Percentiles rank a stretch among this genome's conserved stretches.
Conservation (phyloP, 768 basidiomycete species). For the Lentinula aciculospora region DNA sequence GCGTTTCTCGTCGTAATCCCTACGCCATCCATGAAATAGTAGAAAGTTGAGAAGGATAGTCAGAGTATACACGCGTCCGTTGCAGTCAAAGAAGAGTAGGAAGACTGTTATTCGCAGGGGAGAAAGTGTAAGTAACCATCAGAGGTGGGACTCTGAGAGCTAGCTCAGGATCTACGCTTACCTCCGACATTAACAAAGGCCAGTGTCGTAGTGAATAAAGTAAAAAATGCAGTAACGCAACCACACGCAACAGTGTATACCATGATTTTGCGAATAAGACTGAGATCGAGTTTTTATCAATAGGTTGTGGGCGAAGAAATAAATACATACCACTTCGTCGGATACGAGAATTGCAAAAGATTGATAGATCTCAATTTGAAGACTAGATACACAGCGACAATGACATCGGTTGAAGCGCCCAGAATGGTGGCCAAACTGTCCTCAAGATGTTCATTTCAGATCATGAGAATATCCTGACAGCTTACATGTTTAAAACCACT, state of each 20-base stretch:
- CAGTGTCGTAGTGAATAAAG: neutral
- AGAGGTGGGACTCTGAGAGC: neutral
- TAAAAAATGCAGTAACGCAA: neutral
- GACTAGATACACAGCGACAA: neutral
- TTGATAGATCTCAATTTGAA: neutral
- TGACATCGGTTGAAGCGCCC: neutral
- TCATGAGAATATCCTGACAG: neutral
- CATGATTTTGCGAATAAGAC: neutral
- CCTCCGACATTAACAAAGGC: neutral
- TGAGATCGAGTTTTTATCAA: neutral
- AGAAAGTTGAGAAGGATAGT: conserved; percentile 1
- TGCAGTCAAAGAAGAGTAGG: neutral
- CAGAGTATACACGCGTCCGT: neutral
- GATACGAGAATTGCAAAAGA: neutral
- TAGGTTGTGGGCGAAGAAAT: neutral
- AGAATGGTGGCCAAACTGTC: neutral
- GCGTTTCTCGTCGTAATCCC: neutral
- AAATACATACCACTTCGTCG: neutral
- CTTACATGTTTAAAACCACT: neutral
- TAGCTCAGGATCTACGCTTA: neutral
- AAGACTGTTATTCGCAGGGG: neutral
- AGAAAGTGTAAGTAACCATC: neutral
- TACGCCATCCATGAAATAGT: neutral
- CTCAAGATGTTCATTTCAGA: neutral
- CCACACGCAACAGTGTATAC: conserved; percentile 1